These are phyloP conservation scores for Stagonosporopsis rhizophila DNA, from an alignment of 2,329 filamentous ascomycete genomes.

Conservation along the genomic window DNA sequence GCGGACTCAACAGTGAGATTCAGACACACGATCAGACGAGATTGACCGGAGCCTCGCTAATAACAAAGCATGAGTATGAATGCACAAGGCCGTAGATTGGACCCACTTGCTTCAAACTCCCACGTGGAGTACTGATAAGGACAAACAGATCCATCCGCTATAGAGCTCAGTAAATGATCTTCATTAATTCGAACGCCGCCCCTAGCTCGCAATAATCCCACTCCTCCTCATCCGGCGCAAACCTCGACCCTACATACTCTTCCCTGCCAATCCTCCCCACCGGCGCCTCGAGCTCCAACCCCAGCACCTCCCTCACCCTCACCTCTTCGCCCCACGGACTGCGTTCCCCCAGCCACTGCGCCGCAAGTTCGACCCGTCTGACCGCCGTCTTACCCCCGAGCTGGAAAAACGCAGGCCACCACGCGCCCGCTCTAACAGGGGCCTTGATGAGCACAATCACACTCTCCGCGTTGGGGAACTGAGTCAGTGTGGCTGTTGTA, in stretches of 20 bases:
- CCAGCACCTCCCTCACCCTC: constrained; percentile 30
- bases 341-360: constrained; percentile 33
- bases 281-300: constrained; percentile 34
- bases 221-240: constrained; percentile 30
- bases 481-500: constrained; percentile 23
- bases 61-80: background rate
- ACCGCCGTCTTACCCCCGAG: constrained; percentile 35
- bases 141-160: background rate
- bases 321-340: constrained; percentile 31
- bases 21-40: background rate
- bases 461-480: constrained; percentile 34
- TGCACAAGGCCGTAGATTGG: background rate
- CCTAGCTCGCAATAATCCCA: constrained; percentile 37
- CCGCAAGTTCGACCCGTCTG: constrained; percentile 36
- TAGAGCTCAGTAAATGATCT: background rate
- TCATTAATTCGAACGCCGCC: constrained; percentile 13
- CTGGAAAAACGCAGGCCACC: constrained; percentile 37
- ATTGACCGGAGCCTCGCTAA: background rate
- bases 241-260: constrained; percentile 31
- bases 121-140: background rate
- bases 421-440: constrained; percentile 18
- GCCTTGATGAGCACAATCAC: constrained; percentile 37
- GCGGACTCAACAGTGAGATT: no score
- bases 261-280: constrained; percentile 16
- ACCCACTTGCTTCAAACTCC: background rate